Base-by-base conservation (phyloP, 257 asterid genomes). In the Solanum medicagineum region DNA sequence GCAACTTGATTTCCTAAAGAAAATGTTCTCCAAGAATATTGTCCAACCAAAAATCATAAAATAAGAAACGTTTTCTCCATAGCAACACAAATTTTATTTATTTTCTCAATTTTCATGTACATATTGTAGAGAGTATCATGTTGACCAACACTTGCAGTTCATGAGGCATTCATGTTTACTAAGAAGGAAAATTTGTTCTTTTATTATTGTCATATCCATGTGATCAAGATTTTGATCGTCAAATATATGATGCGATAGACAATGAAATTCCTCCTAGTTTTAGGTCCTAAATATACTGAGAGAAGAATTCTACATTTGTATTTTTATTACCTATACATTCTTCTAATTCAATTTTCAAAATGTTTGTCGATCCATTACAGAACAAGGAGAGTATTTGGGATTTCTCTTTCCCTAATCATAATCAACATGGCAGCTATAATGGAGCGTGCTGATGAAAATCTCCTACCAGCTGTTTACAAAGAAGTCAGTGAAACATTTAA, bases 371-470 rank as follows among this genome's bases (percentile, higher is more conserved):
- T 79, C 26, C 65, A 53, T 77, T 84, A 60, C 95, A 96, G 99
- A 75, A 81, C 89, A 63, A 90, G 90, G 88, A 90, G 86, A 86
- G 5, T 96, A 47, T 94, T 90, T 40, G 97, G 99, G 89, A 90
- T 95, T 71, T 96, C 99, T 22, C 90, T 96, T 59, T 94, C 99
- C 36, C 83, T 96, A 79, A 89, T 96, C 80, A 91, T 96, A 86
- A 96, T 96, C 91, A 96, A 96, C 91, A 87, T 96, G 98, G 99
- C 99, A 71, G 92, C 99, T 42, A 94, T 96, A 85, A 96, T 96
- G 98, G 99, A 96, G 93, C 97, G 98, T 1, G 98, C 99, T n/a
- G 99, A 95, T 40, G 99, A 95, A 89, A 96, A 95, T 91, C 98
- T 96, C 89, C 98, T 96, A 88, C 98, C 99, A 24, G 92, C 99